Evolutionary conservation across 306 rosid genomes (phyloP), one percentile per base, ranked within the genome.

Genomic region (Betula pendula): DNA sequence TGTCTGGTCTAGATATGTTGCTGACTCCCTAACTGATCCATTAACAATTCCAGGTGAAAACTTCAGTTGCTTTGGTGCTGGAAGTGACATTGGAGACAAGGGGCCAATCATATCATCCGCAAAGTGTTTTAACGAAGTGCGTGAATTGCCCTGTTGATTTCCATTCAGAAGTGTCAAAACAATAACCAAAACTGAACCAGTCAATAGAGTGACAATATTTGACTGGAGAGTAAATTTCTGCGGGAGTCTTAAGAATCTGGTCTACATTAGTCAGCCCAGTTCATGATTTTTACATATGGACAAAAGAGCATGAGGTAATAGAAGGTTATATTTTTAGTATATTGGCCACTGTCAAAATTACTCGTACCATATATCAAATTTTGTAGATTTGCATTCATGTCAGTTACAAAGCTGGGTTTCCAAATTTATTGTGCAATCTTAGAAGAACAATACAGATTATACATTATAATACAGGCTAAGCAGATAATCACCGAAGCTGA

Each of bases 11-110:
- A 55, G 33, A 87, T 83, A 85, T 74, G 89, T n/a, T 22, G 79
- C 68, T 4, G 87, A 82, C 81, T 84, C 93, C 77, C 45, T 85
- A 70, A 68, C 76, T 29, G 88, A 85, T 53, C 92, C 89, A 72
- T 86, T 92, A 75, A 87, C 95, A 75, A 89, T 79, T 60, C 97
- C 97, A 70, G 97, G 90, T 62, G 93, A 88, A 82, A 88, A 89
- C 81, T 87, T 89, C 84, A 92, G 97, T 84, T 88, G 97, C 87
- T 92, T 92, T 62, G 95, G 93, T 56, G 91, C 90, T 16, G 91
- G 97, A 77, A 88, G 89, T 12, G 88, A 89, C 84, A 85, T 79
- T 68, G 94, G 89, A 51, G 91, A 92, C 81, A 88, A 68, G 43
- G 93, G 89, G 74, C 88, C 89, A 70, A 87, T 85, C 84, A 81